Base-by-base conservation (phyloP, 768 basidiomycete species). In the Termitomyces bulborhizus region DNA sequence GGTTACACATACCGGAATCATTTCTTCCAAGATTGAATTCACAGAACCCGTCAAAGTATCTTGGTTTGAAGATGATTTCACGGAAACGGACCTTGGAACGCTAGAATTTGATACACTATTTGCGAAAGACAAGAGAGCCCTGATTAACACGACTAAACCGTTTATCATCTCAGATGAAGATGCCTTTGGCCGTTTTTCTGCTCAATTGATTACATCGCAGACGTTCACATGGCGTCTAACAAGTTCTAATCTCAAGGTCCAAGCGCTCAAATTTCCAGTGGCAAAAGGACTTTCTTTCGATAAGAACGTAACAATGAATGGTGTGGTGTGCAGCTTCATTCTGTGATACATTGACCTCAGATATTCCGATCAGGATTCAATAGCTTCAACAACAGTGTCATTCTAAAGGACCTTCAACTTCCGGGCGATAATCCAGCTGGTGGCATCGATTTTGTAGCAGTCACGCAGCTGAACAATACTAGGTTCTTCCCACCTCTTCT, bases 181-280 rank as follows among this genome's bases (percentile, higher is more conserved):
- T 31, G 81, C 81, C 11, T 89, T 90, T 60, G 80, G 80, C 55
- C 73, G 71, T 21, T 89, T 89, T 67, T 77, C 85, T 2, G 69
- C 69, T 41, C 69, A 73, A 32, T 73, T 90, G 76, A 88, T 90
- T 64, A 89, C 84, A 0, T 76, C 80, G 45, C 71, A 71, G 45
- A 82, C 76, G 55, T 89, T 90, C 62, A 87, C 82, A 0, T 90
- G 88, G 87, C 73, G 75, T 53, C 68, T 90, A 41, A 63, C 70
- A 16, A 85, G 78, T 55, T 65, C 76, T n/a, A 75, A 77, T 58
- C 73, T 89, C 39, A 72, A 72, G 6, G 85, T 86, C 11, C 81
- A 83, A 51, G 87, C 88, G 2, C 69, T 79, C 57, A 84, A 82
- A 58, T 86, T 89, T 62, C 86, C 86, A 3, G 74, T 77, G 3